phyloP scores from a whole-genome alignment of 768 basidiomycete species.

The Amanita rubescens region DNA sequence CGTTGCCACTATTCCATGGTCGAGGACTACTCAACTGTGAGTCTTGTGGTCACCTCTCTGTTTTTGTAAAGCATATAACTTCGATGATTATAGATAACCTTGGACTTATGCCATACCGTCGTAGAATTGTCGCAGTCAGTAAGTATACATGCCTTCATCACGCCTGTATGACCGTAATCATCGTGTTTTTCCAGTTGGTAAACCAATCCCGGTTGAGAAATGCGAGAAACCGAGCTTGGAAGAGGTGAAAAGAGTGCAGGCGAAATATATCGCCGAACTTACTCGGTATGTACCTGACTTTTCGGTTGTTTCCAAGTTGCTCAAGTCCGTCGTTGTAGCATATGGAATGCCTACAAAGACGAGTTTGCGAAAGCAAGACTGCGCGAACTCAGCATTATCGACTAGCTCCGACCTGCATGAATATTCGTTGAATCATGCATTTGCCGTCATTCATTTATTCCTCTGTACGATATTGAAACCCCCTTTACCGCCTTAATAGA shows the following conservation, averaged over 20 bases:
- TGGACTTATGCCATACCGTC: conserved; percentile 92
- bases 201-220: conserved; percentile 75
- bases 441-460: not conserved
- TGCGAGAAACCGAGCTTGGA: conserved; percentile 78
- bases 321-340: conserved; percentile 36
- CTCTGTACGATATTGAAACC: not conserved
- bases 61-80: not conserved
- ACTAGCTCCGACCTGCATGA: conserved; percentile 27
- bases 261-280: conserved; percentile 86
- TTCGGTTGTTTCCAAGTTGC: not conserved
- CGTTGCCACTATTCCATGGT: conserved; percentile 95
- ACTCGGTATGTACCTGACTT: conserved; percentile 51
- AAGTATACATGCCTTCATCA: conserved; percentile 30
- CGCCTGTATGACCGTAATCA: not conserved
- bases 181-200: conserved; percentile 63
- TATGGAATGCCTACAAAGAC: conserved; percentile 96
- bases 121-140: conserved; percentile 95
- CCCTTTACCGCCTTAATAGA: not conserved
- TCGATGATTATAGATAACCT: conserved; percentile 61
- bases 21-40: conserved; percentile 90
- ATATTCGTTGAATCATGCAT: not conserved
- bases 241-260: conserved; percentile 71
- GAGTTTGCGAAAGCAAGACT: conserved; percentile 80
- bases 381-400: conserved; percentile 72
- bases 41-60: conserved; percentile 15